Percentiles rank a stretch among this genome's conserved stretches.
Evolutionary conservation across 139 green algal species (phyloP).

Genomic region (Pleodorina starrii): DNA sequence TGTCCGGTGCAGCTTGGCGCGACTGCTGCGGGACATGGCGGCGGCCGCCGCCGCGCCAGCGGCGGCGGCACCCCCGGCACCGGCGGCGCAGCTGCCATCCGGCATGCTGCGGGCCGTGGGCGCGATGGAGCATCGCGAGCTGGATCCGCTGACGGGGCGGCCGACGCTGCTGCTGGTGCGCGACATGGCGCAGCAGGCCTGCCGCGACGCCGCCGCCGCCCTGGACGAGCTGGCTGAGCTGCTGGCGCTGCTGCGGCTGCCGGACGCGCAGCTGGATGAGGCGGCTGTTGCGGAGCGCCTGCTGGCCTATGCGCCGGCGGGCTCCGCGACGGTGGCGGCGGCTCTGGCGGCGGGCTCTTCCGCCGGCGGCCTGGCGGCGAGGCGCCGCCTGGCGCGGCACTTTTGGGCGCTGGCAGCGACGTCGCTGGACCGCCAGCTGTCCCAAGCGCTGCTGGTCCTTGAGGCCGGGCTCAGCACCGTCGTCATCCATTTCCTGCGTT

Average conservation of each 20-base stretch:
- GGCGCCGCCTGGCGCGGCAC: conserved; percentile 53
- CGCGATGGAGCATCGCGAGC: conserved; percentile 23
- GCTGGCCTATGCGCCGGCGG: conserved; percentile 36
- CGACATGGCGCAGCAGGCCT: conserved; percentile 63
- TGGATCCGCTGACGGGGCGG: conserved; percentile 59
- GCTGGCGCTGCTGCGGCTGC: conserved; percentile 46
- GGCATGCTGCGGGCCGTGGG: conserved; percentile 40
- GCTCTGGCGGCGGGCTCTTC: conserved; percentile 17
- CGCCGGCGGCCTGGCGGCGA: conserved; percentile 28
- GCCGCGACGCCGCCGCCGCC: conserved; percentile 40
- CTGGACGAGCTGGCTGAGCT: conserved; percentile 63
- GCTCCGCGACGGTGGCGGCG: conserved; percentile 26
- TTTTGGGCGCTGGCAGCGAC: conserved; percentile 48
- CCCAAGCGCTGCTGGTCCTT: conserved; percentile 61
- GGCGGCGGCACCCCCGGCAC: not conserved
- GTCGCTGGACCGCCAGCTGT: conserved; percentile 40
- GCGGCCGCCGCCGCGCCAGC: not conserved
- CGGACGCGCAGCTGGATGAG: conserved; percentile 46
- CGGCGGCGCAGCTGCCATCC: not conserved
- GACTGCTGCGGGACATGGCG: conserved; percentile 59
- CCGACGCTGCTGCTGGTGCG: conserved; percentile 68
- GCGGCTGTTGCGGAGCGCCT: conserved; percentile 15
- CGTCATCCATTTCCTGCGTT: conserved; percentile 68
- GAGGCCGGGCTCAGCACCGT: conserved; percentile 69
- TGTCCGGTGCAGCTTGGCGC: conserved; percentile 59